phyloP scores from a whole-genome alignment of 495 filamentous ascomycete genomes.

The Trichocladium uniseriatum region DNA sequence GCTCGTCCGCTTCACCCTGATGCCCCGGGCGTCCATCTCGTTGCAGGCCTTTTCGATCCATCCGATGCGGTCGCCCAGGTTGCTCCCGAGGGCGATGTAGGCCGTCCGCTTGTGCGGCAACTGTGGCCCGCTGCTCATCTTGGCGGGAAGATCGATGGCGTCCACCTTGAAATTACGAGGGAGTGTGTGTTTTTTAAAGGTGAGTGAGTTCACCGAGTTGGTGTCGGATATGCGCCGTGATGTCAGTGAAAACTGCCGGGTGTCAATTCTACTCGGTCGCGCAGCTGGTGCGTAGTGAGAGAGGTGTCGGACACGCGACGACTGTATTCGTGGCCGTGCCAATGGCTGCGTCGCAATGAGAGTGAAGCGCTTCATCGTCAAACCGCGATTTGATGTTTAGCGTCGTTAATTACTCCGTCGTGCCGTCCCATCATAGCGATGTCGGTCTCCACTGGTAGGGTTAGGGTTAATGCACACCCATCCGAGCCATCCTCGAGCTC shows the following conservation, averaged over 20 bases:
- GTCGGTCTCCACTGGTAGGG: background rate
- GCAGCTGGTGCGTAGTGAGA: background rate
- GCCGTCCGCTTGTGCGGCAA: slow-evolving; percentile 36
- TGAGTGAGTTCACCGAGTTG: too few species aligned
- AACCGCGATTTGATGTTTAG: too few species aligned
- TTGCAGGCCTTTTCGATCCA: slow-evolving; percentile 76
- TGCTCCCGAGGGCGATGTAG: slow-evolving; percentile 87
- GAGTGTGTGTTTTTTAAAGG: slow-evolving; percentile 22
- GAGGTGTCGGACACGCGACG: background rate
- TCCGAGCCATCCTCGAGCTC: too few species aligned
- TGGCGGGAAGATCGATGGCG: slow-evolving; percentile 7
- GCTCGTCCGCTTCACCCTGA: slow-evolving; percentile 72
- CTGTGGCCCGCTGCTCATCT: slow-evolving; percentile 3
- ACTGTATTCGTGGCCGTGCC: background rate
- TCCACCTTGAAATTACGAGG: slow-evolving; percentile 12
- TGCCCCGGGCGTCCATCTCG: slow-evolving; percentile 59
- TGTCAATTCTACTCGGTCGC: slow-evolving; percentile 4
- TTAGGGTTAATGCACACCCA: too few species aligned
- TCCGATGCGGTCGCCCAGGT: slow-evolving; percentile 74
- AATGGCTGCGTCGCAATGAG: background rate
- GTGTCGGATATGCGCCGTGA: slow-evolving; percentile 5
- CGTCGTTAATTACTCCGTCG: too few species aligned
- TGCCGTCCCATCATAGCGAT: too few species aligned
- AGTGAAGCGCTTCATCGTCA: slow-evolving; percentile 7
- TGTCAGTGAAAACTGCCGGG: slow-evolving; percentile 10